Evolutionary conservation across 2,329 filamentous ascomycete species (phyloP).

Genomic region (Xylaria sp.): DNA sequence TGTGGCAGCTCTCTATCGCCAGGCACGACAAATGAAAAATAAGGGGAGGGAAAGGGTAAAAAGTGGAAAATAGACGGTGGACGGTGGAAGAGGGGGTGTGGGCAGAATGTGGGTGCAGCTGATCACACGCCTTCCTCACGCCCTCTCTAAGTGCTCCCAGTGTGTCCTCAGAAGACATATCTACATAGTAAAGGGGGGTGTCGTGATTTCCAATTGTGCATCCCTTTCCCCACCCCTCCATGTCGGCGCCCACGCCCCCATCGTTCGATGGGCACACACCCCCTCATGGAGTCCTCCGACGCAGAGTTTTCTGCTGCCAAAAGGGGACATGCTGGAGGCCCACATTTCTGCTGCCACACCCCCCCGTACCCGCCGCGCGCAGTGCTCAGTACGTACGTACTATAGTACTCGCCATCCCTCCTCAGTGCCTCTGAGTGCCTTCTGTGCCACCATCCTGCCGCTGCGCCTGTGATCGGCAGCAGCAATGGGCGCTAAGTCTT

Average conservation of each 20-base stretch:
- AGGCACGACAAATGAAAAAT: constrained; percentile 18
- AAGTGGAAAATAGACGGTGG: background rate
- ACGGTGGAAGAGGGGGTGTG: constrained; percentile 30
- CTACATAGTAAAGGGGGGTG: constrained; percentile 34
- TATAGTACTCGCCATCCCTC: constrained; percentile 33
- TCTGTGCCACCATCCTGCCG: constrained; percentile 33
- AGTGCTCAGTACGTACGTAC: too few species aligned
- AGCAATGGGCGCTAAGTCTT: constrained; percentile 45
- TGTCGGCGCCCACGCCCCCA: constrained; percentile 3
- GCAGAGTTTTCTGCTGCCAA: constrained; percentile 37
- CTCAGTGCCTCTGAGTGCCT: constrained; percentile 8
- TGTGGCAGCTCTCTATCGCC: background rate
- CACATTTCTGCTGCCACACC: constrained; percentile 23
- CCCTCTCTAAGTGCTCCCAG: too few species aligned
- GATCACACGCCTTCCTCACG: constrained; percentile 37
- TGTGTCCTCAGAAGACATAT: constrained; percentile 30
- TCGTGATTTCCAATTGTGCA: constrained; percentile 41
- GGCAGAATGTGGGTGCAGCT: constrained; percentile 32
- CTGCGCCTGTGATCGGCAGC: constrained; percentile 45
- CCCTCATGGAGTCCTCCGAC: constrained; percentile 4
- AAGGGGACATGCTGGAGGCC: constrained; percentile 30
- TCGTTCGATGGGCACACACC: constrained; percentile 7
- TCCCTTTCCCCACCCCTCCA: constrained; percentile 33
- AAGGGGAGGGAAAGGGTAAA: constrained; percentile 4
- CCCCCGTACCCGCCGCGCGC: too few species aligned